phyloP scores from a whole-genome alignment of 257 asterid genomes.

The Solanum sejunctum region DNA sequence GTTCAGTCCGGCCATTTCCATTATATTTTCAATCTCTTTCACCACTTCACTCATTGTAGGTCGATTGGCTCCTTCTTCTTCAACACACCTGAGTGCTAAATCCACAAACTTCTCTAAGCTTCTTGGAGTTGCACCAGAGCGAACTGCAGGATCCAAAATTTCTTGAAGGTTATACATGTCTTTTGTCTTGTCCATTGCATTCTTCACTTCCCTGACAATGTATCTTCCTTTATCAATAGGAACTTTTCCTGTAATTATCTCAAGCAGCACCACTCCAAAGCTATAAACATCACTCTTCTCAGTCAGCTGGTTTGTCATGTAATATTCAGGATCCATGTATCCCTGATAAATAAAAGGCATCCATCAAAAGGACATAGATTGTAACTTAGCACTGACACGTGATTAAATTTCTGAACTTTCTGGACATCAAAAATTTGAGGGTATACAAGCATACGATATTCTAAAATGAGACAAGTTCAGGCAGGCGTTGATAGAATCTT shows the following conservation, averaged over 20 bases:
- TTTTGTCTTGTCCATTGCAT: conserved; percentile 47
- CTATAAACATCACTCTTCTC: conserved; percentile 95
- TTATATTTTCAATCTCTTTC: conserved; percentile 62
- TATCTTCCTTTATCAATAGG: conserved; percentile 77
- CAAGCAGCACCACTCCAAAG: conserved; percentile 65
- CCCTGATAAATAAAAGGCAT: conserved; percentile 35
- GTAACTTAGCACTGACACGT: too few species aligned
- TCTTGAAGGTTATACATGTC: conserved; percentile 49
- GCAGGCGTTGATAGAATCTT: not conserved
- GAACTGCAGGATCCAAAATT: conserved; percentile 62
- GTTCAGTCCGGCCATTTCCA: conserved; percentile 68
- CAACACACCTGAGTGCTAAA: conserved; percentile 56
- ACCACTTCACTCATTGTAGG: conserved; percentile 81
- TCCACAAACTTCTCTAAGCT: conserved; percentile 64
- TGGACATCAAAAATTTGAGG: not conserved
- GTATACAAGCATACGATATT: not conserved
- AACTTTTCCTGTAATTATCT: conserved; percentile 47
- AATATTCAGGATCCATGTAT: conserved; percentile 92
- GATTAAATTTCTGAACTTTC: not conserved
- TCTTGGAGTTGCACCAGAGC: conserved; percentile 24
- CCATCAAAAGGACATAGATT: not conserved
- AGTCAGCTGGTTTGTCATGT: conserved; percentile 74
- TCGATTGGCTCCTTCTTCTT: conserved; percentile 37
- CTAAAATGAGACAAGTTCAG: not conserved
- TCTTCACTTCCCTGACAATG: conserved; percentile 59